These are phyloP conservation scores for Leccinum boreale DNA, from an alignment of 768 basidiomycete species.

Conservation along the genomic window DNA sequence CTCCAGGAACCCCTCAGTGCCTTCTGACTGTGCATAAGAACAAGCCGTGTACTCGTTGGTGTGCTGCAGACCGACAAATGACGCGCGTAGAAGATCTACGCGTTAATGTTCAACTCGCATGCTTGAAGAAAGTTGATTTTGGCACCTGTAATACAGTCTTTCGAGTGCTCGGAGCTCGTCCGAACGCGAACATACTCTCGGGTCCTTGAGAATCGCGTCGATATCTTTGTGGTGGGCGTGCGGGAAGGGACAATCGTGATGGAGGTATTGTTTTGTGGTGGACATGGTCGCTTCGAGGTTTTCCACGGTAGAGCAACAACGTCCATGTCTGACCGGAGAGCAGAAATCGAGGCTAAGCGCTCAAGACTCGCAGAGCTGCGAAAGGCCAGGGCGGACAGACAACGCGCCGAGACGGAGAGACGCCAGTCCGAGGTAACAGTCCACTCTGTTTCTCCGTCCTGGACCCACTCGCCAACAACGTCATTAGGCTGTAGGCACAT, in stretches of 20 bases:
- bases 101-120: constrained; percentile 32
- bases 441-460: background rate
- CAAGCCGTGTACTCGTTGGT: constrained; percentile 18
- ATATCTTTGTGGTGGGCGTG: constrained; percentile 36
- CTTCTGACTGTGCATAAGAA: constrained; percentile 39
- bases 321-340: constrained; percentile 63
- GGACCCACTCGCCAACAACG: background rate
- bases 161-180: constrained; percentile 52
- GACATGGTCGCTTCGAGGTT: background rate
- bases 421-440: constrained; percentile 25
- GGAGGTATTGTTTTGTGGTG: constrained; percentile 3
- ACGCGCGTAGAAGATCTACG: constrained; percentile 26
- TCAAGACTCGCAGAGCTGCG: constrained; percentile 83
- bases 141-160: constrained; percentile 72
- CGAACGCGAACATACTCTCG: constrained; percentile 51
- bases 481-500: constrained; percentile 37
- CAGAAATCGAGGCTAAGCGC: constrained; percentile 89
- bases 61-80: constrained; percentile 24
- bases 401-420: constrained; percentile 49
- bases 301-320: constrained; percentile 7
- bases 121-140: constrained; percentile 76
- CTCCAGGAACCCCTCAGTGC: constrained; percentile 62
- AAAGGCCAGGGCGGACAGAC: constrained; percentile 69
- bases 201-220: constrained; percentile 57
- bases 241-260: constrained; percentile 14